Conservation (phyloP, 2,329 filamentous ascomycete genomes). For the Fusarium albosuccineum region DNA sequence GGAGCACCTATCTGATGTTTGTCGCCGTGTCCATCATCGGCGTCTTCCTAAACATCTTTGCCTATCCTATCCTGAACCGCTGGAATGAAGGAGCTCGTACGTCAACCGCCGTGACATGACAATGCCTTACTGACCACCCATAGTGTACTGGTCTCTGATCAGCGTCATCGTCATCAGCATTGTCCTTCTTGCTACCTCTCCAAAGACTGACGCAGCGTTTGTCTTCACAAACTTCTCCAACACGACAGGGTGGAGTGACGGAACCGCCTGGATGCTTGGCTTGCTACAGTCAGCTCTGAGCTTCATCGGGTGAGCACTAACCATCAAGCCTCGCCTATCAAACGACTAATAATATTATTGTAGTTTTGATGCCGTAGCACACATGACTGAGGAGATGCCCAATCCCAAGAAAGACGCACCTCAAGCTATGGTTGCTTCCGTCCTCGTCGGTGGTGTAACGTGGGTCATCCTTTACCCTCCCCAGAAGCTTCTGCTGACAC, state of each 20-base stretch:
- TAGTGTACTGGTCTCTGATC: slow-evolving; percentile 57
- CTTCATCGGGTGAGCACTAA: slow-evolving; percentile 45
- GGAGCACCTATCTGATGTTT: slow-evolving; percentile 59
- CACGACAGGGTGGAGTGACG: slow-evolving; percentile 60
- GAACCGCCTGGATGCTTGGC: slow-evolving; percentile 61
- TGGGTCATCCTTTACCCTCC: slow-evolving; percentile 35
- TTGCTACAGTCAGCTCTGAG: slow-evolving; percentile 56
- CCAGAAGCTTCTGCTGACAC: neutral
- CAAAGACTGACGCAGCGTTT: slow-evolving; percentile 57
- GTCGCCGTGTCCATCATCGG: slow-evolving; percentile 45
- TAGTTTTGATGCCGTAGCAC: slow-evolving; percentile 59
- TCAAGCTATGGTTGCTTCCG: slow-evolving; percentile 55
- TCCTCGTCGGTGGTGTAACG: slow-evolving; percentile 58
- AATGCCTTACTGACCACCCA: neutral
- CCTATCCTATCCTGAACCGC: slow-evolving; percentile 55
- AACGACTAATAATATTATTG: neutral
- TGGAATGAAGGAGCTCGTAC: slow-evolving; percentile 58
- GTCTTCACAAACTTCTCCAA: slow-evolving; percentile 62
- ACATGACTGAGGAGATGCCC: slow-evolving; percentile 63
- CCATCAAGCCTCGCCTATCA: fast-evolving
- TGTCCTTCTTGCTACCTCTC: slow-evolving; percentile 55
- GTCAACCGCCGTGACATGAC: neutral
- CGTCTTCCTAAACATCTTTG: slow-evolving; percentile 55
- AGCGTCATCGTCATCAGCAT: slow-evolving; percentile 59
- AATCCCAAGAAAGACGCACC: slow-evolving; percentile 55